Conservation (phyloP, 345 rosid genomes). For the Raphanus raphanistrum region DNA sequence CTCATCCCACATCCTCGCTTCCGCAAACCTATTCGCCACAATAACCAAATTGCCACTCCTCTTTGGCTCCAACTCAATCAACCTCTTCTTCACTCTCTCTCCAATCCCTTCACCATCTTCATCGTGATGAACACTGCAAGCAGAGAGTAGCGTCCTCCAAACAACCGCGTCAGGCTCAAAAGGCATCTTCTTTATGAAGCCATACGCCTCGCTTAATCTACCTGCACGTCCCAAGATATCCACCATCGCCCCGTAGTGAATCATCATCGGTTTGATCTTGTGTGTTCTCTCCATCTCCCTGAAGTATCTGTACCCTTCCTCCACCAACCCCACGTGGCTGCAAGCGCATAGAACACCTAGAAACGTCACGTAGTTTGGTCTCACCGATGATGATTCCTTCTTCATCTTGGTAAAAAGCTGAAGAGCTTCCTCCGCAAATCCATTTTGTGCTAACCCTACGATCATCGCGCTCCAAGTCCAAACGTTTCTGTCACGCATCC, state of each 20-base stretch:
- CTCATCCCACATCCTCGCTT: constrained; percentile 77
- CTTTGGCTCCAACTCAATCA: constrained; percentile 73
- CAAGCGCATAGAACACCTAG: constrained; percentile 87
- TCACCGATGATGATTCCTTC: constrained; percentile 38
- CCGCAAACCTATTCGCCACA: constrained; percentile 74
- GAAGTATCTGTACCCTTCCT: constrained; percentile 64
- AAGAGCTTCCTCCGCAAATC: constrained; percentile 64
- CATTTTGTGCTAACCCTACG: constrained; percentile 76
- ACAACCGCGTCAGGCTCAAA: constrained; percentile 56
- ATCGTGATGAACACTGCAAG: constrained; percentile 53
- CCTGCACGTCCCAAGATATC: constrained; percentile 83
- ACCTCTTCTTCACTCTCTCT: constrained; percentile 51
- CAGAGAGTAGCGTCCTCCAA: constrained; percentile 75
- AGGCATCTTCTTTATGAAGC: constrained; percentile 54
- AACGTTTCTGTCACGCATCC: constrained; percentile 59
- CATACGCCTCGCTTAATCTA: constrained; percentile 58
- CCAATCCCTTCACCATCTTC: constrained; percentile 46
- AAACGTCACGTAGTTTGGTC: constrained; percentile 79
- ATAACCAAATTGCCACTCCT: constrained; percentile 77
- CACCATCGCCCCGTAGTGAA: constrained; percentile 77
- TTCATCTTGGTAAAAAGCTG: constrained; percentile 55
- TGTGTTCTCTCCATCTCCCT: constrained; percentile 62
- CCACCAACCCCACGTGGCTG: constrained; percentile 74
- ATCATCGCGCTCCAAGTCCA: constrained; percentile 99
- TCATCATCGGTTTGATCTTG: constrained; percentile 66